Conservation (phyloP, 2,329 filamentous ascomycete genomes). For the Cytospora paraplurivora region DNA sequence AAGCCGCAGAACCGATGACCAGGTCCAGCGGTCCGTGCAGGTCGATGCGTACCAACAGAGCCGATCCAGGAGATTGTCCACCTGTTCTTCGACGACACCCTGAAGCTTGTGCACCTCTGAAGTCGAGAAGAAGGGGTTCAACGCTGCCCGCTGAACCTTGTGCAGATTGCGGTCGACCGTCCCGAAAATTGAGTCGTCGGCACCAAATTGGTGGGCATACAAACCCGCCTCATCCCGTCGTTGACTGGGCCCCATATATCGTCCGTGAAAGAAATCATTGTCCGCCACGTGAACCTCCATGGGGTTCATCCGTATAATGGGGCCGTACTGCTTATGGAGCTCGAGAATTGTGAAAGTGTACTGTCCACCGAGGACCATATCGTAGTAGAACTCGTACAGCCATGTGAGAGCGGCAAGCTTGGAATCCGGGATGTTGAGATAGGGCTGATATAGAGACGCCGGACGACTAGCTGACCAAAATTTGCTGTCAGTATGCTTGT, state of each 20-base stretch:
- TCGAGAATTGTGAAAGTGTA: constrained; percentile 47
- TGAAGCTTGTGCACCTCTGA: constrained; percentile 40
- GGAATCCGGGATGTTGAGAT: constrained; percentile 43
- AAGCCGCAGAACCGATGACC: constrained; percentile 43
- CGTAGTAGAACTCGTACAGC: constrained; percentile 48
- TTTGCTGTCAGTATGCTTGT: not conserved
- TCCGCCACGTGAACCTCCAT: constrained; percentile 45
- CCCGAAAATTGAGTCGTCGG: constrained; percentile 32
- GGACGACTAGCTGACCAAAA: constrained; percentile 11
- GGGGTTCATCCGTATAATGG: constrained; percentile 36
- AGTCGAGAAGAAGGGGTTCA: constrained; percentile 49
- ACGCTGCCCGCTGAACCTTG: constrained; percentile 41
- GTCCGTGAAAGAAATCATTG: constrained; percentile 43
- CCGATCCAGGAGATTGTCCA: constrained; percentile 22
- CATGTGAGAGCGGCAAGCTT: constrained; percentile 43
- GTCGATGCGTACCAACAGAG: constrained; percentile 33
- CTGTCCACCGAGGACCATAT: constrained; percentile 44
- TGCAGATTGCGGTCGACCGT: constrained; percentile 45
- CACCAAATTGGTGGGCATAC: constrained; percentile 38
- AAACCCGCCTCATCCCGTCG: constrained; percentile 41
- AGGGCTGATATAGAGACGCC: constrained; percentile 42
- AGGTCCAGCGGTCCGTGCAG: constrained; percentile 38
- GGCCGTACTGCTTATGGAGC: constrained; percentile 46
- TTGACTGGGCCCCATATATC: constrained; percentile 39
- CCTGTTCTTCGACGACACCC: constrained; percentile 34